Evolutionary conservation across 208 protist species (phyloP).

Genomic region (Trypanosoma lewisi): DNA sequence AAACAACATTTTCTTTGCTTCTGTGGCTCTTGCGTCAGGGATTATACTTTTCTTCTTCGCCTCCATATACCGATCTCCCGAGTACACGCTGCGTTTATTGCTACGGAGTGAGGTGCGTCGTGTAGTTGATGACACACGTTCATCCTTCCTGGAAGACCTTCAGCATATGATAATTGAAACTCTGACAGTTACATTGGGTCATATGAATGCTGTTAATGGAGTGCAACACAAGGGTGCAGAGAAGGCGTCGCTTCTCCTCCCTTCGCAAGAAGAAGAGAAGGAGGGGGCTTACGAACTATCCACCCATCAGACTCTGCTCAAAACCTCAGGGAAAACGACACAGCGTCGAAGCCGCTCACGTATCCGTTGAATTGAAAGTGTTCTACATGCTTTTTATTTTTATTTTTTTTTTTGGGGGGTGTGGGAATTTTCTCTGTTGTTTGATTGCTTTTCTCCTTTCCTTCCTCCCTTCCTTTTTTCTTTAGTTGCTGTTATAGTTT

Average conservation of each 20-base stretch:
- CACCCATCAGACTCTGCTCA: background rate
- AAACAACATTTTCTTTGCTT: constrained; percentile 29
- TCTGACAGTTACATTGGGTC: background rate
- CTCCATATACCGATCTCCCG: constrained; percentile 26
- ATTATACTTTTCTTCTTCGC: constrained; percentile 23
- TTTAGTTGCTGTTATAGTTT: too few relatives aligned
- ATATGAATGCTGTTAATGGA: background rate
- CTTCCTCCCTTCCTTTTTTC: too few relatives aligned
- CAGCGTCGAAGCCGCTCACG: background rate
- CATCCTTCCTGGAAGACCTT: constrained; percentile 13
- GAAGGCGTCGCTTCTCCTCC: background rate
- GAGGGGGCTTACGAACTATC: background rate
- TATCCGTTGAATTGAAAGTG: background rate
- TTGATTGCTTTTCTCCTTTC: too few relatives aligned
- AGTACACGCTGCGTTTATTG: constrained; percentile 27
- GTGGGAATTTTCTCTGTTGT: background rate
- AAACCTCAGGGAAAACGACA: background rate
- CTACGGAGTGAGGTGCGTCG: constrained; percentile 39
- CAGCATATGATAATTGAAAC: constrained; percentile 4
- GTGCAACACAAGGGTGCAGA: background rate
- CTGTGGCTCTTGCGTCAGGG: constrained; percentile 20
- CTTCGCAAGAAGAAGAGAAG: too few relatives aligned
- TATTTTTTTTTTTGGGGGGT: background rate
- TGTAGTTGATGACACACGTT: constrained; percentile 19
- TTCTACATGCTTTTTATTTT: background rate